Percentiles rank a stretch among this genome's conserved stretches.
These are phyloP conservation scores for Euptelea pleiosperma DNA, from an alignment of 164 flowering plant genomes.

Conservation along the genomic window DNA sequence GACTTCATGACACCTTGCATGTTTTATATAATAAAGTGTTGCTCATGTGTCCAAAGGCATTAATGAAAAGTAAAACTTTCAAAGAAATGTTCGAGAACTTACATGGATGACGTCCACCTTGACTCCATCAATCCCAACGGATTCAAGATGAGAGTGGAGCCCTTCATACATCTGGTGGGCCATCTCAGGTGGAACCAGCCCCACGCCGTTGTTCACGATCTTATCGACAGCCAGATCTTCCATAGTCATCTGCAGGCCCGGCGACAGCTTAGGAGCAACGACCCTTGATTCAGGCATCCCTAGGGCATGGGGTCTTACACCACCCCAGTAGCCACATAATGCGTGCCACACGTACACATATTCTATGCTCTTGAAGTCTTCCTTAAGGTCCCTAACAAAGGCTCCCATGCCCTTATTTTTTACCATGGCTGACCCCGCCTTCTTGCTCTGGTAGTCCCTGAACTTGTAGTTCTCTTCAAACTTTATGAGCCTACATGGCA, in stretches of 20 bases:
- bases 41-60: too few species aligned
- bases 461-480: conserved; percentile 66
- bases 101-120: conserved; percentile 93
- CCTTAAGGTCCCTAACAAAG: conserved; percentile 68
- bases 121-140: conserved; percentile 84
- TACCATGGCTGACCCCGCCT: too few species aligned
- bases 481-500: conserved; percentile 61
- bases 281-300: conserved; percentile 55
- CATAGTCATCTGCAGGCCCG: conserved; percentile 73
- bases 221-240: conserved; percentile 89
- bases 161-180: conserved; percentile 75
- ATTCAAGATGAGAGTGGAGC: conserved; percentile 64
- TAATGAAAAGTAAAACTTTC: too few species aligned
- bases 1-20: too few species aligned
- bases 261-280: conserved; percentile 47
- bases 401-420: conserved; percentile 71
- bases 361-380: conserved; percentile 53
- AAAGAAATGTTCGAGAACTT: conserved; percentile 28
- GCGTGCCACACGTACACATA: conserved; percentile 93
- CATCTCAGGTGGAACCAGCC: conserved; percentile 68
- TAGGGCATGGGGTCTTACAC: conserved; percentile 52
- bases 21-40: too few species aligned
- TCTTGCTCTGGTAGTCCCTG: conserved; percentile 44
- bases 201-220: conserved; percentile 70
- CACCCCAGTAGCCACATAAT: conserved; percentile 93